A percentile compares a stretch with the other conserved stretches of the same genome.
Conservation (phyloP, 768 basidiomycete species). For the Phylloporus sp. region DNA sequence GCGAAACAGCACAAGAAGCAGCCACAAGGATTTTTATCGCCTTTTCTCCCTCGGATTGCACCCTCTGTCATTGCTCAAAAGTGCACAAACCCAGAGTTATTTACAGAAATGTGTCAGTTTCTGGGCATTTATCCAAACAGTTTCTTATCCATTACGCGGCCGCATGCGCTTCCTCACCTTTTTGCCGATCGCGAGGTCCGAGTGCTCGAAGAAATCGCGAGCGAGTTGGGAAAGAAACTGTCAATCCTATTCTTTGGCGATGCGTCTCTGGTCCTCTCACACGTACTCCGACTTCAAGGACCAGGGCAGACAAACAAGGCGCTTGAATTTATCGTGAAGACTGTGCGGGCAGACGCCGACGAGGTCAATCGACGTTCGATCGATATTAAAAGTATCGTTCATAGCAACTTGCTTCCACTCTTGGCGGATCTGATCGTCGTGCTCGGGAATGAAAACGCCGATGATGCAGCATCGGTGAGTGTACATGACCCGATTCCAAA, state of each 20-base stretch:
- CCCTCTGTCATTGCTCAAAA: conserved; percentile 60
- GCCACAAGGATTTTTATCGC: conserved; percentile 63
- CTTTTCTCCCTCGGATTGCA: conserved; percentile 65
- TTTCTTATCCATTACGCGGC: conserved; percentile 62
- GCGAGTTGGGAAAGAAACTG: conserved; percentile 42
- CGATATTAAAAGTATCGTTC: conserved; percentile 50
- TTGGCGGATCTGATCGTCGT: conserved; percentile 73
- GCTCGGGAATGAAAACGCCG: conserved; percentile 65
- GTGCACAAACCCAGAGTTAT: conserved; percentile 51
- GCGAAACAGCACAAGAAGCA: conserved; percentile 56
- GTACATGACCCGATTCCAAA: conserved; percentile 5
- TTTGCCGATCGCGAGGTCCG: conserved; percentile 58
- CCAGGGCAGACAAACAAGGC: conserved; percentile 54
- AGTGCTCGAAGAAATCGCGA: conserved; percentile 60
- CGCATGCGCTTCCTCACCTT: conserved; percentile 64
- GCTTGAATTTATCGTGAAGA: conserved; percentile 56
- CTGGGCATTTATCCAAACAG: conserved; percentile 51
- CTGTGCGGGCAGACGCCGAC: conserved; percentile 48
- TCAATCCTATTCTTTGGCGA: conserved; percentile 54
- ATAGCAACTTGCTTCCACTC: conserved; percentile 63
- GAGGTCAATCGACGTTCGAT: conserved; percentile 32
- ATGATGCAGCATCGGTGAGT: conserved; percentile 43
- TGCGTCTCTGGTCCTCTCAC: conserved; percentile 57
- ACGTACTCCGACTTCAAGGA: conserved; percentile 58
- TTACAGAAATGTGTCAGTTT: conserved; percentile 68